Percentiles rank a stretch among this genome's conserved stretches.
These are phyloP conservation scores for Aspergillus phoenicis DNA, from an alignment of 2,329 filamentous ascomycete genomes.

Conservation along the genomic window DNA sequence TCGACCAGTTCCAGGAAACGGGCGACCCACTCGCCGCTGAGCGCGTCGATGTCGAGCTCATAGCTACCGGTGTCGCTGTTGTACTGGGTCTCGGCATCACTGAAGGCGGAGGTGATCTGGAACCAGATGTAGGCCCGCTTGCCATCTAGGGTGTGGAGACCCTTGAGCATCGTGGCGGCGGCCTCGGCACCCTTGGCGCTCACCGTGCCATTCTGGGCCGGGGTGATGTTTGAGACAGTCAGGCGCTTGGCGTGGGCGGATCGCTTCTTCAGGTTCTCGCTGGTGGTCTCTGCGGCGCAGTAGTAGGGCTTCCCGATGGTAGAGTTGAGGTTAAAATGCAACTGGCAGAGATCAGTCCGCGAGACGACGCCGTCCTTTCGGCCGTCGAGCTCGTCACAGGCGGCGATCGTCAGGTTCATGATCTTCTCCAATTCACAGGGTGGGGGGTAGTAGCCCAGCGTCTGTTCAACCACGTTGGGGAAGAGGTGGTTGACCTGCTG, in stretches of 20 bases:
- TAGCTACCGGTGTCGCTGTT: slow-evolving; percentile 32
- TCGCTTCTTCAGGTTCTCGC: no score
- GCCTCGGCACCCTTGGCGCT: slow-evolving; percentile 34
- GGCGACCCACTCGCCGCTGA: slow-evolving; percentile 43
- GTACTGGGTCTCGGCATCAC: slow-evolving; percentile 29
- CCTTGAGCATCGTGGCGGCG: slow-evolving; percentile 40
- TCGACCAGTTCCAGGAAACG: slow-evolving; percentile 33
- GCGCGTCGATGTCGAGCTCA: slow-evolving; percentile 34
- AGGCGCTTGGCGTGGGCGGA: no score
- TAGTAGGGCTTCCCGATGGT: slow-evolving; percentile 52
- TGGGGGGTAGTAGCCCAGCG: slow-evolving; percentile 28
- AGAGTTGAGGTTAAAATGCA: slow-evolving; percentile 48
- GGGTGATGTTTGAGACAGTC: no score
- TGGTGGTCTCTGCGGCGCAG: slow-evolving; percentile 35
- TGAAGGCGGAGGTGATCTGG: slow-evolving; percentile 32
- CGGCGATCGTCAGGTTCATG: no score
- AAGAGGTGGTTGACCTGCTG: slow-evolving; percentile 49
- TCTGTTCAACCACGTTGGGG: slow-evolving; percentile 43
- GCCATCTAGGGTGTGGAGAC: slow-evolving; percentile 46
- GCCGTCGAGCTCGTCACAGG: no score
- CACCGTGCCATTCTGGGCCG: slow-evolving; percentile 24
- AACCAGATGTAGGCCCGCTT: slow-evolving; percentile 45
- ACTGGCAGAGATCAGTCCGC: no score
- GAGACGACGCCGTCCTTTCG: no score
- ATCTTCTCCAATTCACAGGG: no score